These are phyloP conservation scores for Rhodotorula toruloides DNA, from an alignment of 768 basidiomycete genomes.

Conservation along the genomic window DNA sequence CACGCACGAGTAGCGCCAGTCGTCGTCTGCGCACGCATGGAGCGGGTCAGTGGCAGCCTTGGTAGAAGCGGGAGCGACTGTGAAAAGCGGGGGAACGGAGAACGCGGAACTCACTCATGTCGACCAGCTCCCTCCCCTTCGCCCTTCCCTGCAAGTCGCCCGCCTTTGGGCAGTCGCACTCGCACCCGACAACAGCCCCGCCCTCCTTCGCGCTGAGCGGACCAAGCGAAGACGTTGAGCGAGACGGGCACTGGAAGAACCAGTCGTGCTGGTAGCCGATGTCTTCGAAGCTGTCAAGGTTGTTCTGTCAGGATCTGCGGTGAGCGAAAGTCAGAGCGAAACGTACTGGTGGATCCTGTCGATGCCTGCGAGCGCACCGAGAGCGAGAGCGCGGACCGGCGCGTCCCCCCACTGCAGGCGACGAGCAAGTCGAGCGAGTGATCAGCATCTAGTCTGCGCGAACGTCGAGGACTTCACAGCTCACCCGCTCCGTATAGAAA, in stretches of 20 bases:
- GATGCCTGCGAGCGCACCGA: conserved; percentile 27
- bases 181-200: conserved; percentile 21
- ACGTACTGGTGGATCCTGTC: conserved; percentile 38
- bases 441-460: neutral
- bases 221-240: neutral
- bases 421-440: neutral
- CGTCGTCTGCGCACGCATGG: conserved; percentile 8
- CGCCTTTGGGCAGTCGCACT: conserved; percentile 20
- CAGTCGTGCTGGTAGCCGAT: conserved; percentile 40
- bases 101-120: conserved; percentile 21
- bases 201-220: neutral
- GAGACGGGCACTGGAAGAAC: conserved; percentile 34
- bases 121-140: neutral
- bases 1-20: conserved; percentile 35
- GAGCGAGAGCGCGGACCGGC: conserved; percentile 30
- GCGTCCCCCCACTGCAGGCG: conserved; percentile 36
- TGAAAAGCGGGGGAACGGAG: neutral
- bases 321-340: neutral
- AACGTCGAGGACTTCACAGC: neutral
- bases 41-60: neutral
- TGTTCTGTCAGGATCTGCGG: neutral
- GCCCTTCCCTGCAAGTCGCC: conserved; percentile 3
- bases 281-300: conserved; percentile 35
- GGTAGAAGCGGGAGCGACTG: too few relatives aligned
- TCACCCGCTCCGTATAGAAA: conserved; percentile 61